phyloP scores from a whole-genome alignment of 2,329 filamentous ascomycete genomes.

The Fusarium burgessii region DNA sequence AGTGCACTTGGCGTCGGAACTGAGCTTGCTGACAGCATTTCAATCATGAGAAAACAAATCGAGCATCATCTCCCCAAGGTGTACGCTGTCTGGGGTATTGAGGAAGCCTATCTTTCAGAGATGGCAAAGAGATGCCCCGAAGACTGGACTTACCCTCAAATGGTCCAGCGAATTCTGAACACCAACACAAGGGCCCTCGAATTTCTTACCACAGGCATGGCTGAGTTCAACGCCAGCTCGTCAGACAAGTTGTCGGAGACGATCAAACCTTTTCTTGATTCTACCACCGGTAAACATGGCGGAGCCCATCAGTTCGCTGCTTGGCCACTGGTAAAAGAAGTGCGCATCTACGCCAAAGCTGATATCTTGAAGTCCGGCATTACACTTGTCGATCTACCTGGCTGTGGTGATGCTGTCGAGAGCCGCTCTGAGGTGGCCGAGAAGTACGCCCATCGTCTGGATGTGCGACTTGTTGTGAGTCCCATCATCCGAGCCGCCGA shows the following conservation, averaged over 20 bases:
- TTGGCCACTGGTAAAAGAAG: constrained; percentile 54
- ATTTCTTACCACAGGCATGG: constrained; percentile 4
- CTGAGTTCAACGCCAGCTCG: not conserved
- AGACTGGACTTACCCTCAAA: not conserved
- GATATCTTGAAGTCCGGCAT: constrained; percentile 61
- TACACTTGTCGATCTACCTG: constrained; percentile 66
- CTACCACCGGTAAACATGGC: no score
- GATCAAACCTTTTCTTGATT: constrained; percentile 48
- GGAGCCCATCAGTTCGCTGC: constrained; percentile 32
- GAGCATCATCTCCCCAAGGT: constrained; percentile 39
- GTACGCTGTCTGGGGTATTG: constrained; percentile 38
- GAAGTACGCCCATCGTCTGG: constrained; percentile 31
- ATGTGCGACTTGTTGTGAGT: constrained; percentile 47
- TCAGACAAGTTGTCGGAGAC: constrained; percentile 8
- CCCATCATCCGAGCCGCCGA: constrained; percentile 45
- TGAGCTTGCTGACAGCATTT: no score
- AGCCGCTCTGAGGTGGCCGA: constrained; percentile 42
- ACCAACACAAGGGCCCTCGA: constrained; percentile 5
- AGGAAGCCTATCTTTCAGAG: constrained; percentile 4
- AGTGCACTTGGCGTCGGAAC: no score
- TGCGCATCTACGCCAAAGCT: constrained; percentile 58
- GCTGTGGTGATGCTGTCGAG: constrained; percentile 57
- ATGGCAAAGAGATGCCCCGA: not conserved
- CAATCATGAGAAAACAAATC: not conserved
- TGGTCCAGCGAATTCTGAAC: constrained; percentile 21